Base-by-base conservation (phyloP, 177 flowering plant genomes). In the Telopea speciosissima region DNA sequence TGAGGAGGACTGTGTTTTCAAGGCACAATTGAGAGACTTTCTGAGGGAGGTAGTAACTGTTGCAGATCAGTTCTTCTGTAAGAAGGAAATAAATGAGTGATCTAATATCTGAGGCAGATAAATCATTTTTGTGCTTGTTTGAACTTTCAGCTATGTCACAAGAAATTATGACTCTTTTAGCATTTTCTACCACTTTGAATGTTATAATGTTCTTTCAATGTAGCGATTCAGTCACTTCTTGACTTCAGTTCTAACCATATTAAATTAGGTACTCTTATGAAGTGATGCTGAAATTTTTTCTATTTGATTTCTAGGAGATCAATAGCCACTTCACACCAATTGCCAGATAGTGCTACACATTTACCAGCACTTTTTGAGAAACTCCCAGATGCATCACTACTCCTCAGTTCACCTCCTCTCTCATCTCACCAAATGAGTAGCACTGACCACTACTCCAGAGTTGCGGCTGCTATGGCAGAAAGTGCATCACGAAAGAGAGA, bases 311-410 rank as follows among this genome's bases (percentile, higher is more conserved):
- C 75, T 74, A 81, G 83, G 73, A 76, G 25, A 59, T 61, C 79
- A 49, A 54, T 62, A 62, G 67, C 81, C 23, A 64, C 77, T 23
- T 40, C 74, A 58, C 70, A 62, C 63, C 74, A 77, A 36, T 71
- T 67, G 66, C 49, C 70, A 42, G 72, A 76, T 73, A 74, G 13
- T 56, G 44, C 75, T 33, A 52, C 80, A 13, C 52, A 42, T 22
- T 45, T 68, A 42, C 31, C 80, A 26, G 21, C 60, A 42, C 75
- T 81, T 65, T 40, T 78, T 19, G 85, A 78, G 80, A 83, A 79
- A 74, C 96, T 93, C 73, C 98, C 98, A 6, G 96, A 91, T 82
- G 97, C 91, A 17, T 86, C 94, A 14, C 31, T 86, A 25, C 91
- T 93, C 24, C 79, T 93, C 79, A 82, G 81, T 74, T 83, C 91